Conservation (phyloP, 2,329 filamentous ascomycete species). For the Fusarium sp. region DNA sequence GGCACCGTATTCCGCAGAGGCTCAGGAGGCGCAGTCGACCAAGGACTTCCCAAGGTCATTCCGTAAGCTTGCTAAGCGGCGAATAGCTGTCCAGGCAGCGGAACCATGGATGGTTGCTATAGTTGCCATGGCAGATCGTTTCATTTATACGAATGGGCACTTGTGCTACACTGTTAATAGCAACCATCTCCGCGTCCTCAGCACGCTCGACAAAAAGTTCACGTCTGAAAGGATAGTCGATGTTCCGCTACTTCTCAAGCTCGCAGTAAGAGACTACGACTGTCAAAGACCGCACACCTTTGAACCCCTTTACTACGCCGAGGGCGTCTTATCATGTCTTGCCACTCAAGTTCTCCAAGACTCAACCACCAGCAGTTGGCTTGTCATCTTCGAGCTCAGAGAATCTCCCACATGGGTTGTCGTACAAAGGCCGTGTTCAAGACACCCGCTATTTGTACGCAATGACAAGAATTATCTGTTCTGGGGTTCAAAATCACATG, state of each 20-base stretch:
- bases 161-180: conserved; percentile 69
- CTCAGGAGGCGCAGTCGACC: conserved; percentile 28
- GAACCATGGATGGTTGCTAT: conserved; percentile 70
- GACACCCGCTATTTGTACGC: conserved; percentile 72
- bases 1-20: conserved; percentile 38
- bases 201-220: conserved; percentile 61
- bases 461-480: conserved; percentile 71
- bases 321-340: conserved; percentile 67
- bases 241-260: conserved; percentile 55
- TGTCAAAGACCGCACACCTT: conserved; percentile 57
- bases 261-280: conserved; percentile 50
- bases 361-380: conserved; percentile 56
- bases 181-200: conserved; percentile 64
- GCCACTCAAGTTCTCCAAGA: conserved; percentile 56
- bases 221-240: conserved; percentile 66
- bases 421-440: conserved; percentile 54
- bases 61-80: conserved; percentile 69
- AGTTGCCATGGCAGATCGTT: conserved; percentile 68
- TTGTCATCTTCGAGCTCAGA: conserved; percentile 58
- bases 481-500: conserved; percentile 71
- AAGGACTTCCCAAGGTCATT: conserved; percentile 49
- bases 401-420: conserved; percentile 57
- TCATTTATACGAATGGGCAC: conserved; percentile 70
- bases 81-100: conserved; percentile 68
- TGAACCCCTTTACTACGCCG: conserved; percentile 65